phyloP scores from a whole-genome alignment of 129 eudicot genomes.

The Pulicaria dysenterica region DNA sequence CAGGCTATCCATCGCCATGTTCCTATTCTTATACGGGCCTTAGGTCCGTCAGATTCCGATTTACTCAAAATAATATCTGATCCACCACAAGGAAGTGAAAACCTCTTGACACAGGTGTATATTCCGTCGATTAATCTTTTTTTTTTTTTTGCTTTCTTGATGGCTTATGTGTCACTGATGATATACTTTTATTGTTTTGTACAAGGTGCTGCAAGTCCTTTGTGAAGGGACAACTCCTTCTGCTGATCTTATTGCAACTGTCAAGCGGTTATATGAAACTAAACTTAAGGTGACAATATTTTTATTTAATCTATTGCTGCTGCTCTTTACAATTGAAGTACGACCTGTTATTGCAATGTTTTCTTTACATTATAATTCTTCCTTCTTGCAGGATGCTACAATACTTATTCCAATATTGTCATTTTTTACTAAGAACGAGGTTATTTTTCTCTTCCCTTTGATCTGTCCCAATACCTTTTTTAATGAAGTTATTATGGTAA shows the following conservation, averaged over 20 bases:
- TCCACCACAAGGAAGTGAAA: slow-evolving; percentile 93
- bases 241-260: slow-evolving; percentile 68
- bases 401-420: slow-evolving; percentile 86
- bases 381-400: slow-evolving; percentile 77
- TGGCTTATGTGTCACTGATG: not conserved
- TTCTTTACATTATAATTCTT: slow-evolving; percentile 18
- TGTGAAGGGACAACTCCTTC: slow-evolving; percentile 76
- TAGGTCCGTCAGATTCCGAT: slow-evolving; percentile 76
- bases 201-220: slow-evolving; percentile 74
- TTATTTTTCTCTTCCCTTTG: slow-evolving; percentile 22
- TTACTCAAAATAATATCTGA: slow-evolving; percentile 81
- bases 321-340: not conserved
- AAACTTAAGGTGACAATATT: slow-evolving; percentile 67
- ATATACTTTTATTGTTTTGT: slow-evolving; percentile 13
- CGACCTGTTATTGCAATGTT: slow-evolving; percentile 7
- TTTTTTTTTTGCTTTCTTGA: not conserved
- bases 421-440: slow-evolving; percentile 84
- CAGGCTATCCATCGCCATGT: slow-evolving; percentile 95
- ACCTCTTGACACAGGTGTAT: slow-evolving; percentile 80
- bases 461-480: not conserved
- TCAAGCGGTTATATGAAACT: slow-evolving; percentile 82
- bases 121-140: not conserved
- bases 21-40: slow-evolving; percentile 75
- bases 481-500: slow-evolving; percentile 4
- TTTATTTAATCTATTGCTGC: not conserved